Base-by-base conservation (phyloP, 495 filamentous ascomycete species). In the Trypethelium eluteriae region DNA sequence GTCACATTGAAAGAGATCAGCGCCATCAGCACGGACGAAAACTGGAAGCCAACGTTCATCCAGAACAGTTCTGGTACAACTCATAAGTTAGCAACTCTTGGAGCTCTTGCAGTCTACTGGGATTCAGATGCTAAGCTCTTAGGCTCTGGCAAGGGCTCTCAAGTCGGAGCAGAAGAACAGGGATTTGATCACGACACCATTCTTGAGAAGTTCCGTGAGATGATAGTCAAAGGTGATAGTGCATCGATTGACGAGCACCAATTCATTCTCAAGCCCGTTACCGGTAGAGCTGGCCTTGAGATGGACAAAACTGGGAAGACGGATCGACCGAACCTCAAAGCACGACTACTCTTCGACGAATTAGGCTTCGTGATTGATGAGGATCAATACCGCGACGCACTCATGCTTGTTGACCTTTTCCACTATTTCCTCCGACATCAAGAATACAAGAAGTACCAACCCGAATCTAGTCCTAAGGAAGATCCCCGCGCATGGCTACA, bases 341-440 rank as follows among this genome's bases (percentile, higher is more conserved):
- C 94, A 18, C 87, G 86, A 34, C 78, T 98, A 36, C 80, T 96
- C 9, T 98, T 98, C 71, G 91, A 98, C 71, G 94, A 98, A 73
- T 90, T 98, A 38, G 93, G 95, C 36, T 89, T 98, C 62, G 89
- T 98, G 18, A 81, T 98, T 18, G 94, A 98, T 73, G 92, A 98
- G 68, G 86, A 97, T 68, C 94, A 98, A 74, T 98, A 98, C 73
- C 89, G 95, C 34, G 94, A 98, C 80, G 90, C 87, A 1, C 78
- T 98, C 66, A 98, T 98, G 95, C 90, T 98, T 80, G 88, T 96
- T 7, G 94, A 98, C 74, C 84, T 97, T 4, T 98, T 98, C 80
- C 94, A 98, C 76, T 98, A 93, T 74, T 98, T 96, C 75, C 90
- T 98, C 70, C 89, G 93, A 49, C 95, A 98, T 71, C 94, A 98